Conservation (phyloP, 148 eudicot genomes). For the Tetragonia tetragonoides region DNA sequence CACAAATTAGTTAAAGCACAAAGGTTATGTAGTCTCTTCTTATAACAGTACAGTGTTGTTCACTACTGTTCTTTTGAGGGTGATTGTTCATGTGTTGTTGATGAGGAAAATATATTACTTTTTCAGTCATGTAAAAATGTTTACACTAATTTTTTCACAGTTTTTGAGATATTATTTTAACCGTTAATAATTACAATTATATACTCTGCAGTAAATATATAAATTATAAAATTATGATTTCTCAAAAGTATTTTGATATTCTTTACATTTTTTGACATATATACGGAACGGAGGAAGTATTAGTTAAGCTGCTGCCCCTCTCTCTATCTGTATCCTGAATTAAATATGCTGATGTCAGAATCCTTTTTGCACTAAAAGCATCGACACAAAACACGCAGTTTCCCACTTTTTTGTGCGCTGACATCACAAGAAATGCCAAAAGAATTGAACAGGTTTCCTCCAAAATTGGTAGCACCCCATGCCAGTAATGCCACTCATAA, state of each 20-base stretch:
- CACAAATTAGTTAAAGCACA: slow-evolving; percentile 22
- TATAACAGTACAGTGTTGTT: neutral
- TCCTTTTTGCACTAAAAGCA: slow-evolving; percentile 26
- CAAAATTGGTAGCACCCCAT: slow-evolving; percentile 22
- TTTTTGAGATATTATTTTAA: too few relatives aligned
- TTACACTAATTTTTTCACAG: too few relatives aligned
- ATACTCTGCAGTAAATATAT: too few relatives aligned
- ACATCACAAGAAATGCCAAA: slow-evolving; percentile 37
- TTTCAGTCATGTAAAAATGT: too few relatives aligned
- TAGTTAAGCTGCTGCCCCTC: too few relatives aligned
- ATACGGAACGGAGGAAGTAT: too few relatives aligned
- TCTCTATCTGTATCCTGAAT: neutral
- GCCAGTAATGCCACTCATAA: neutral
- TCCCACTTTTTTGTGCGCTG: slow-evolving; percentile 41
- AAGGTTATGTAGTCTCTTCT: slow-evolving; percentile 3
- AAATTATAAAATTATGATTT: too few relatives aligned
- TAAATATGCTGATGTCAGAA: slow-evolving; percentile 4
- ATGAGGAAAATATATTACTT: neutral
- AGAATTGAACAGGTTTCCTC: slow-evolving; percentile 20
- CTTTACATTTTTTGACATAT: too few relatives aligned
- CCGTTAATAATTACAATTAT: too few relatives aligned
- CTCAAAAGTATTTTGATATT: too few relatives aligned
- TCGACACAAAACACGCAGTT: slow-evolving; percentile 32
- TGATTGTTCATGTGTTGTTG: slow-evolving; percentile 24
- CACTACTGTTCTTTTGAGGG: slow-evolving; percentile 5